phyloP scores from a whole-genome alignment of 2,329 filamentous ascomycete genomes.

The Beauveria bassiana region DNA sequence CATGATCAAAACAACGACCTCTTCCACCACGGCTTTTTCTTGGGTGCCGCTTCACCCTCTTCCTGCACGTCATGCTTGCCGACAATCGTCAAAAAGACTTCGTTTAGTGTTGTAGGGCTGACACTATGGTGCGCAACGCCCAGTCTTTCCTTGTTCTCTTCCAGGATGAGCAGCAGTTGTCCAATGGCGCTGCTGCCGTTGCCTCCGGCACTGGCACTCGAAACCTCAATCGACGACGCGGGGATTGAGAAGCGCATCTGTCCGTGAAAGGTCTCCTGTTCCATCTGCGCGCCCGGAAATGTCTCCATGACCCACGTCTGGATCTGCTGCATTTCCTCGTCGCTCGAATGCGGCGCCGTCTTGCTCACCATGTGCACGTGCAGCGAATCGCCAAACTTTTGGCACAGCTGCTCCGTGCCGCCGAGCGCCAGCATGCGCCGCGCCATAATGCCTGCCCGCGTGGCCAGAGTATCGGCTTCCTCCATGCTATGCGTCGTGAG shows the following conservation, averaged over 20 bases:
- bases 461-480: slow-evolving; percentile 68
- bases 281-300: slow-evolving; percentile 56
- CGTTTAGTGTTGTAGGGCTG: slow-evolving; percentile 74
- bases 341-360: slow-evolving; percentile 60
- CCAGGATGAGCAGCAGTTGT: slow-evolving; percentile 60
- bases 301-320: slow-evolving; percentile 51
- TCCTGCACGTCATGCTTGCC: slow-evolving; percentile 66
- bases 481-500: slow-evolving; percentile 78
- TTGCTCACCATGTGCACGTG: slow-evolving; percentile 69
- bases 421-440: slow-evolving; percentile 73
- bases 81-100: slow-evolving; percentile 78
- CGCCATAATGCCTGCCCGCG: slow-evolving; percentile 61
- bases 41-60: slow-evolving; percentile 42
- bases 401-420: slow-evolving; percentile 57
- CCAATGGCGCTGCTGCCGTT: slow-evolving; percentile 46
- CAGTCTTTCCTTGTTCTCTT: slow-evolving; percentile 56
- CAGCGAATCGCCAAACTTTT: slow-evolving; percentile 63
- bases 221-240: slow-evolving; percentile 18
- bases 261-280: slow-evolving; percentile 44
- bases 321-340: slow-evolving; percentile 56
- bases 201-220: slow-evolving; percentile 13
- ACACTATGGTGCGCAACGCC: slow-evolving; percentile 77
- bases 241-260: slow-evolving; percentile 21
- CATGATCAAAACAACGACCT: slow-evolving; percentile 8
- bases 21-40: slow-evolving; percentile 19